Conservation (phyloP, 2,329 filamentous ascomycete genomes). For the Sphaerulina vaccinii region DNA sequence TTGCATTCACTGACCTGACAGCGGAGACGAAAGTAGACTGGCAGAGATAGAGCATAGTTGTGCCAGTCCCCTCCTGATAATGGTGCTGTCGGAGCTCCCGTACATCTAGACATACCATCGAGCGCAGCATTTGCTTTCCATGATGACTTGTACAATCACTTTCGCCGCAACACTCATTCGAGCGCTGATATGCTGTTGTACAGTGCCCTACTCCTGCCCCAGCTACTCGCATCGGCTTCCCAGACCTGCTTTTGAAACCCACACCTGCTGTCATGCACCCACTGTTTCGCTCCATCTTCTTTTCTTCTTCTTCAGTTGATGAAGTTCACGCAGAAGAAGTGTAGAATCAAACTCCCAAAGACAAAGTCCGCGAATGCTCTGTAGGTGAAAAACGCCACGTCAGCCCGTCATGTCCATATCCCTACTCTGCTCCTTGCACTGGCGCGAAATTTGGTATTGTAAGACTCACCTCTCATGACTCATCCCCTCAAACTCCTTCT, state of each 20-base stretch:
- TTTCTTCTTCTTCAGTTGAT: conserved; percentile 70
- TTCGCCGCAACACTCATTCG: no score
- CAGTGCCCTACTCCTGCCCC: background rate
- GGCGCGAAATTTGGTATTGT: background rate
- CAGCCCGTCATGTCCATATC: background rate
- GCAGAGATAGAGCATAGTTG: no score
- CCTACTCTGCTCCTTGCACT: background rate
- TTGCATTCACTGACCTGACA: no score
- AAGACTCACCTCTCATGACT: conserved; percentile 73
- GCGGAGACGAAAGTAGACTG: no score
- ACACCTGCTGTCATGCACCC: background rate
- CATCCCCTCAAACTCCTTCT: conserved; percentile 70
- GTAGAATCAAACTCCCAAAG: conserved; percentile 89
- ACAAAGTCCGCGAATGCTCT: conserved; percentile 96
- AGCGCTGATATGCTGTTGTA: no score
- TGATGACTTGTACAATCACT: no score
- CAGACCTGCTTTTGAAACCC: no score
- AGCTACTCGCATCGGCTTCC: background rate
- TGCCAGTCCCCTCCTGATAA: no score
- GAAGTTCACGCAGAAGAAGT: conserved; percentile 99
- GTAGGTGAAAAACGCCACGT: conserved; percentile 7
- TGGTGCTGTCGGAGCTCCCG: no score
- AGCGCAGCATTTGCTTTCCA: no score
- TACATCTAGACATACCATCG: no score
- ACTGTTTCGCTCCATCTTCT: background rate